Conservation (phyloP, 108 stramenopile genomes). For the Aurantiochytrium sp. region DNA sequence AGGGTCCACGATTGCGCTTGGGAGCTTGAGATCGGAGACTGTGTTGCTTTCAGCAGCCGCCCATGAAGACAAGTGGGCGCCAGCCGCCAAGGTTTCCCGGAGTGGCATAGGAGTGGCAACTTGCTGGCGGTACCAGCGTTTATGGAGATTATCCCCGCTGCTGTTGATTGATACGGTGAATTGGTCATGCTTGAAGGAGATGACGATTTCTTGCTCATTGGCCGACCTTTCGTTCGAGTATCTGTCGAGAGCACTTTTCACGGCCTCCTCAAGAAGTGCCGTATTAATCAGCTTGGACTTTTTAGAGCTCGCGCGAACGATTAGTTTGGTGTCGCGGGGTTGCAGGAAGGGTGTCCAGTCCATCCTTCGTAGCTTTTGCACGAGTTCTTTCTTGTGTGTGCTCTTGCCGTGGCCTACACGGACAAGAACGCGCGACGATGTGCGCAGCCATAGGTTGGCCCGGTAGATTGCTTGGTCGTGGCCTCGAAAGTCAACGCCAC, state of each 20-base stretch:
- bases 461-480: background rate
- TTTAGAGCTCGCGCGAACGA: background rate
- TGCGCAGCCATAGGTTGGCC: background rate
- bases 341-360: background rate
- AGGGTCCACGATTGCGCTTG: background rate
- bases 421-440: background rate
- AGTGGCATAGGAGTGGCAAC: background rate
- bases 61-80: background rate
- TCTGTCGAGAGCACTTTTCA: background rate
- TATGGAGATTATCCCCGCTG: background rate
- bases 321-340: background rate
- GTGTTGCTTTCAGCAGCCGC: background rate
- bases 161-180: background rate
- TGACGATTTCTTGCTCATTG: background rate
- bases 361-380: background rate
- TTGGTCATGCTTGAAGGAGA: background rate
- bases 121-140: background rate
- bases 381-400: background rate
- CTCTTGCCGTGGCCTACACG: background rate
- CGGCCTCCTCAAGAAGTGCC: background rate
- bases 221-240: background rate
- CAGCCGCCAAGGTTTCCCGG: background rate
- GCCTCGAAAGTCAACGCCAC: background rate
- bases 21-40: background rate
- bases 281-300: background rate